Evolutionary conservation across 768 basidiomycete species (phyloP), one percentile per base, ranked within the genome.

Genomic region (Exidia glandulosa): DNA sequence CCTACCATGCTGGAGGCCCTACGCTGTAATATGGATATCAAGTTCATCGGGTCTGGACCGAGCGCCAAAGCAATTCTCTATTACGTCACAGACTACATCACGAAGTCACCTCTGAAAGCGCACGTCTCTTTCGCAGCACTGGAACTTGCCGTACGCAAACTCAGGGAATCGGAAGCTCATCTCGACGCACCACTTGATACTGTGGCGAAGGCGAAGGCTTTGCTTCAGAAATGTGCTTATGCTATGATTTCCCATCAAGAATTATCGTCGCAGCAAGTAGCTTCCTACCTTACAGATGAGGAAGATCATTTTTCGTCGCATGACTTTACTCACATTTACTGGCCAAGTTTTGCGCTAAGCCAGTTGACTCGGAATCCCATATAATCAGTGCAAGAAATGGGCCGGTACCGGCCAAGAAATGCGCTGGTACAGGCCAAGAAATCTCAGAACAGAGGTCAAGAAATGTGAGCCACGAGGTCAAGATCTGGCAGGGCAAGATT

Each of bases 251-350:
- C 70, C 10, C 65, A 72, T 10, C 74, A 76, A 60, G 77, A 78
- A 61, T 32, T 78, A 13, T 75, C 74, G 2, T 70, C 66, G 2
- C 77, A 72, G 52, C 74, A 75, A 56, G 72, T 77, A 0, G 64
- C 64, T 12, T 70, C 68, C 1, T 74, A 75, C 62, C 50, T 77
- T 0, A 59, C 73, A 58, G 76, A 69, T 2, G 68, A 33, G 25
- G 70, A 66, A 5, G 72, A 78, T 63, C 71, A 74, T 34, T 76
- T 65, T 47, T 73, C 74, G 0, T 75, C 71, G 45, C 76, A 78
- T 57, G 9, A 62, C 3, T 78, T 63, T 58, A n/a, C 57, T 0
- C 65, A 67, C 5, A 57, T 77, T 0, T 76, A 70, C 60, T 79
- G 75, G 76, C 69, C 67, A 0, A 59, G 56, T 1, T 73, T 75